phyloP scores from a whole-genome alignment of 139 green algal genomes.

The Mesotaenium endlicherianum region DNA sequence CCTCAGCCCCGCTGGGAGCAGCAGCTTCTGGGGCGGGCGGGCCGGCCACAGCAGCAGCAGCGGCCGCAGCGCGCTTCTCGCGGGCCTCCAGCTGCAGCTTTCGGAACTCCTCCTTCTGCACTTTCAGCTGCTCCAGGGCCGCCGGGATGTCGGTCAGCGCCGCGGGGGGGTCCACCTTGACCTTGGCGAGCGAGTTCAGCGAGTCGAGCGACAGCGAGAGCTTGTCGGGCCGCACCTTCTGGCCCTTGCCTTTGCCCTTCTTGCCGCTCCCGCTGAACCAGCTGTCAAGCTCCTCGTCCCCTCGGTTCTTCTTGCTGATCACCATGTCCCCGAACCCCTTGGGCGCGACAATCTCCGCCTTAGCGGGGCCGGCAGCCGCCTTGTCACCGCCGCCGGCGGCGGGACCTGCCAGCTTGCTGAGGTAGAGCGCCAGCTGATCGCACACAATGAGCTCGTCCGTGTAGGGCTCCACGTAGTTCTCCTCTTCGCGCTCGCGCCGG shows the following conservation, averaged over 20 bases:
- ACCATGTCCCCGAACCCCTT: conserved; percentile 32
- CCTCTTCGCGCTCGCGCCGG: conserved; percentile 29
- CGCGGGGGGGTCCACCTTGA: conserved; percentile 14
- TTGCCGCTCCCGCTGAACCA: conserved; percentile 35
- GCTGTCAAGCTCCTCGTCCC: conserved; percentile 41
- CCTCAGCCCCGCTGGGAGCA: background rate
- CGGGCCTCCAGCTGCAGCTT: conserved; percentile 33
- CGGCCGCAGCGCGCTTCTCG: conserved; percentile 11
- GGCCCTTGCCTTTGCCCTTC: conserved; percentile 38
- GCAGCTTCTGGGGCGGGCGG: no score
- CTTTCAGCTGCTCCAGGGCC: conserved; percentile 43
- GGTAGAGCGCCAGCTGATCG: conserved; percentile 52
- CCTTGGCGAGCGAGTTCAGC: conserved; percentile 28
- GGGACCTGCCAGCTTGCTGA: conserved; percentile 25
- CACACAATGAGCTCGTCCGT: conserved; percentile 57
- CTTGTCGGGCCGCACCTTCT: conserved; percentile 19
- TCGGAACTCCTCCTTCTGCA: conserved; percentile 31
- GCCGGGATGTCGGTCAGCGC: background rate
- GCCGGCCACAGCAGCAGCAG: background rate
- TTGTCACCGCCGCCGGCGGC: background rate
- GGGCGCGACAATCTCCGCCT: conserved; percentile 12
- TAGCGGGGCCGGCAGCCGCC: background rate
- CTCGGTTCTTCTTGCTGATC: conserved; percentile 37
- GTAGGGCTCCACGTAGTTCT: conserved; percentile 58
- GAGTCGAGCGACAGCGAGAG: conserved; percentile 40